Base-by-base conservation (phyloP, 75 land plant species). In the Ceratopteris richardii region DNA sequence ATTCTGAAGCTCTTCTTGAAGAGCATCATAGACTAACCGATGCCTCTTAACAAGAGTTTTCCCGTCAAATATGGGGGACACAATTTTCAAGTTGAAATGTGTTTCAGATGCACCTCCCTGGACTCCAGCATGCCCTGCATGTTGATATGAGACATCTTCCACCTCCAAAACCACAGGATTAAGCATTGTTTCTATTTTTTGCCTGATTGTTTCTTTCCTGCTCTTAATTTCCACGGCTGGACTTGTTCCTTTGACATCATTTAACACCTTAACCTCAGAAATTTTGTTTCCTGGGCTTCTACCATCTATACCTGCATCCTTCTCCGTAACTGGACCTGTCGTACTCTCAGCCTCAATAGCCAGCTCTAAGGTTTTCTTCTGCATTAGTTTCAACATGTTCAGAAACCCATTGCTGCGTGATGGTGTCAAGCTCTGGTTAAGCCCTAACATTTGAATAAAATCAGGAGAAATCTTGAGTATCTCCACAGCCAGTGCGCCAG, bases 351-450 rank as follows among this genome's bases (percentile, higher is more conserved):
- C 11, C 42, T 58, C 67, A 47, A 48, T 57, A 47, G 55, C n/a
- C 37, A 77, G 41, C 56, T 77, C 59, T 39, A 87, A 54, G 1
- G 97, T 82, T 61, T 84, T 87, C 77, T 71, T 72, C 74, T 92
- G 89, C 89, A 91, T 91, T 60, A 87, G 57, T 62, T 68, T 72
- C 41, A 91, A 69, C 93, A 87, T 91, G 54, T 91, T 91, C n/a
- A 83, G 58, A 44, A 91, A 85, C 36, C 97, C 97, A 62, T 83
- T 91, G 57, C 86, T 87, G 58, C 97, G 76, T 0, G 89, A 82
- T 10, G 94, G 89, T 3, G 94, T 84, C 27, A 87, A 62, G 54
- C 82, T 82, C 79, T 88, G 97, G 40, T 81, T 71, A 31, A 88
- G 61, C 37, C 97, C 94, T 12, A 92, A 69, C 66, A 80, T 65